phyloP scores from a whole-genome alignment of 2,329 filamentous ascomycete genomes.

The Claviceps fusiformis region DNA sequence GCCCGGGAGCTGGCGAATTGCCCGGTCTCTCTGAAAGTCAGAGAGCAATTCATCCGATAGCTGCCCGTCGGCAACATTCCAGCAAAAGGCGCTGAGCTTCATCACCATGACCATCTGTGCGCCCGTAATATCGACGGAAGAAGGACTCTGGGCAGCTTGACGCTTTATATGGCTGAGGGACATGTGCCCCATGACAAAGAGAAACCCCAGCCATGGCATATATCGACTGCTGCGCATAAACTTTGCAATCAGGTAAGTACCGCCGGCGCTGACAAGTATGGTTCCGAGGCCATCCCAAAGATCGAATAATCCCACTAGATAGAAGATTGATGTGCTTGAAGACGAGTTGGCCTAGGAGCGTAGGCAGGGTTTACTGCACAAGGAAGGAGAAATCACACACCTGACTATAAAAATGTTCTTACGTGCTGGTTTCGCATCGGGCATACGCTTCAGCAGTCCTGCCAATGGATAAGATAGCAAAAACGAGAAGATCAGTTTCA shows the following conservation, averaged over 20 bases:
- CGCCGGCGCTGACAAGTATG: conserved; percentile 63
- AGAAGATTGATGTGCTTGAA: conserved; percentile 66
- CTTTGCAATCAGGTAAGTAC: conserved; percentile 70
- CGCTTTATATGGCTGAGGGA: conserved; percentile 78
- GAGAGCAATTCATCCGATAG: conserved; percentile 68
- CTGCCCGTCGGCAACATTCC: conserved; percentile 91
- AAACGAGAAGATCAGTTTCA: conserved; percentile 87
- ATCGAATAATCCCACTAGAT: conserved; percentile 84
- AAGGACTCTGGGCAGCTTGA: conserved; percentile 54
- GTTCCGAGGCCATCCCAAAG: conserved; percentile 77
- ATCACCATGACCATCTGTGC: conserved; percentile 98
- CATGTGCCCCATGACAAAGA: conserved; percentile 93
- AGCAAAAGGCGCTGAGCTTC: conserved; percentile 94
- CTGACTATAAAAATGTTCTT: conserved; percentile 82
- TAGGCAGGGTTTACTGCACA: too few species aligned
- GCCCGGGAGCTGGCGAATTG: conserved; percentile 58
- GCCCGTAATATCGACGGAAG: conserved; percentile 72
- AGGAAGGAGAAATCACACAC: conserved; percentile 28
- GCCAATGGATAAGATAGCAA: conserved; percentile 86
- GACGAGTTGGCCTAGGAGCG: not conserved
- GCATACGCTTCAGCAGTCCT: conserved; percentile 75
- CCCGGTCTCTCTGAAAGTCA: conserved; percentile 72
- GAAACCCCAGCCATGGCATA: conserved; percentile 96
- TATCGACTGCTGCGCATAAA: conserved; percentile 67
- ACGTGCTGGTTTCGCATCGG: conserved; percentile 65